These are phyloP conservation scores for Naumovozyma baii DNA, from an alignment of 805 yeast species.

Conservation along the genomic window DNA sequence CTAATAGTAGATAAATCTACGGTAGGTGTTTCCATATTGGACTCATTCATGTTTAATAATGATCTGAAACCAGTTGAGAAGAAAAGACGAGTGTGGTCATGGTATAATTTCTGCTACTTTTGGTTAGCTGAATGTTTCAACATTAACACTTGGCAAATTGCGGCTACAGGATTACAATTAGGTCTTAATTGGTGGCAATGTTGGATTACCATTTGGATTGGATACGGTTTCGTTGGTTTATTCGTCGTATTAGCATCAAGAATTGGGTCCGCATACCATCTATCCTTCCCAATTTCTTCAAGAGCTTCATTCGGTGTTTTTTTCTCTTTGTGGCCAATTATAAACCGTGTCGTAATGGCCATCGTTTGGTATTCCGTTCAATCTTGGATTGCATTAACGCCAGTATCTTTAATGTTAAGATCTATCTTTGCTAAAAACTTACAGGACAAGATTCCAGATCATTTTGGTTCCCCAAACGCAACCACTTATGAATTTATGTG, in stretches of 20 bases:
- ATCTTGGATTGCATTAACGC: conserved; percentile 74
- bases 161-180: conserved; percentile 69
- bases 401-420: conserved; percentile 66
- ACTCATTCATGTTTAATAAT: conserved; percentile 59
- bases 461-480: conserved; percentile 47
- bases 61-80: conserved; percentile 75
- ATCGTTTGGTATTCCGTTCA: conserved; percentile 86
- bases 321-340: conserved; percentile 81
- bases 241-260: conserved; percentile 67
- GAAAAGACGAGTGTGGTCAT: conserved; percentile 70
- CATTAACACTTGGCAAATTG: conserved; percentile 86
- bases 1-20: conserved; percentile 20
- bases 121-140: conserved; percentile 90
- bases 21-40: conserved; percentile 41
- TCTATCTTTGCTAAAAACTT: conserved; percentile 65
- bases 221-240: conserved; percentile 59
- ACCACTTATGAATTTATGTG: conserved; percentile 65
- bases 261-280: conserved; percentile 71
- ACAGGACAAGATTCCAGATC: conserved; percentile 53
- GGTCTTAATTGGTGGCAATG: conserved; percentile 88
- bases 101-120: conserved; percentile 70
- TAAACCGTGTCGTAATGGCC: conserved; percentile 83
- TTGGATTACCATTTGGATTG: conserved; percentile 84
- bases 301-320: conserved; percentile 80
- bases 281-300: conserved; percentile 74